Evolutionary conservation across 225 moss, liverwort and hornwort genomes (phyloP).

Genomic region (Polytrichum formosum): DNA sequence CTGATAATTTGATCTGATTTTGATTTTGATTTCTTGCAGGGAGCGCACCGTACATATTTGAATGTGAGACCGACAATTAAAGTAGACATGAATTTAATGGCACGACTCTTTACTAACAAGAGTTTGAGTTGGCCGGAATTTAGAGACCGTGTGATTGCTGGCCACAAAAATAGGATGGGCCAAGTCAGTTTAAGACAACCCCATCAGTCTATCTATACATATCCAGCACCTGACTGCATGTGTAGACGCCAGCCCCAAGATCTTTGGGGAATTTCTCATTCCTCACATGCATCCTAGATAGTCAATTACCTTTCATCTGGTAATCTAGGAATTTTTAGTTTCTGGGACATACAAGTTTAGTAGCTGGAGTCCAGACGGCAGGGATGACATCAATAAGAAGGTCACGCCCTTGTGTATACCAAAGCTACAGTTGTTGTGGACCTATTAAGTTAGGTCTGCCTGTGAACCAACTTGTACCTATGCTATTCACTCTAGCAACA

Average conservation of each 20-base stretch:
- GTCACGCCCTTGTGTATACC: too few species aligned
- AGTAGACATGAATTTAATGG: conserved; percentile 85
- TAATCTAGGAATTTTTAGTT: too few species aligned
- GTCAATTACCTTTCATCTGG: too few species aligned
- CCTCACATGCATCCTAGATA: too few species aligned
- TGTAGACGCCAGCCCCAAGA: conserved; percentile 25
- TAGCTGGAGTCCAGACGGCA: too few species aligned
- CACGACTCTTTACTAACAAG: conserved; percentile 64
- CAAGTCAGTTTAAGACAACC: conserved; percentile 69
- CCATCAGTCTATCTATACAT: conserved; percentile 81
- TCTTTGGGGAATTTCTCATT: not conserved
- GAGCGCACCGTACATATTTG: conserved; percentile 74
- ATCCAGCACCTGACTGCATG: conserved; percentile 98
- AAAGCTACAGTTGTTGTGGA: too few species aligned
- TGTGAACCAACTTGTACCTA: too few species aligned
- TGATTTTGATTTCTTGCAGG: conserved; percentile 31
- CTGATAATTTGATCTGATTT: not conserved
- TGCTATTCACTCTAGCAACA: too few species aligned
- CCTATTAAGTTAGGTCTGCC: too few species aligned
- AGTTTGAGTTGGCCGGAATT: conserved; percentile 62
- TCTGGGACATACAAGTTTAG: too few species aligned
- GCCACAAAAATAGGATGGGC: conserved; percentile 74
- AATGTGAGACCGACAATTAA: conserved; percentile 69
- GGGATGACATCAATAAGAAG: too few species aligned
- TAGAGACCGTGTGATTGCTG: conserved; percentile 44